These are phyloP conservation scores for Daldinia concentrica DNA, from an alignment of 495 filamentous ascomycete species.

Conservation along the genomic window DNA sequence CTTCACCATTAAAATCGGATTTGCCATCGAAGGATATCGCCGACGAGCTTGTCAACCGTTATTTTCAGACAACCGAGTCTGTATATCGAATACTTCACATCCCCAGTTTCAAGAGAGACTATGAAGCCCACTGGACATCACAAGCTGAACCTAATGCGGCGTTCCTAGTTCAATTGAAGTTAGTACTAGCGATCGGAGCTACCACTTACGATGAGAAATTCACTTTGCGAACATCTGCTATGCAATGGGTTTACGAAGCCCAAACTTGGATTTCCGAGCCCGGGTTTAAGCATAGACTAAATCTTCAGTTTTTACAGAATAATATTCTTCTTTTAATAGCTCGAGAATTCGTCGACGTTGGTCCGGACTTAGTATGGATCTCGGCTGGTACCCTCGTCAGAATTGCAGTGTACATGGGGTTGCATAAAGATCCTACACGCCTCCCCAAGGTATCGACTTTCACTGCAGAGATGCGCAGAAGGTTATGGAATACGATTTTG, in stretches of 20 bases:
- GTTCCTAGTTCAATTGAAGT: slow-evolving; percentile 68
- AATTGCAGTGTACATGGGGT: slow-evolving; percentile 67
- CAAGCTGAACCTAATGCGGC: slow-evolving; percentile 21
- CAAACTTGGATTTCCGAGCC: slow-evolving; percentile 69
- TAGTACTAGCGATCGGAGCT: slow-evolving; percentile 70
- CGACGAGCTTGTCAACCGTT: slow-evolving; percentile 60
- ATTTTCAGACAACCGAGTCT: slow-evolving; percentile 61
- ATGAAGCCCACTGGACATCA: slow-evolving; percentile 54
- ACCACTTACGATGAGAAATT: slow-evolving; percentile 62
- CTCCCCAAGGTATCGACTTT: slow-evolving; percentile 56
- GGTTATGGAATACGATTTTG: slow-evolving; percentile 73
- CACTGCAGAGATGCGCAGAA: slow-evolving; percentile 70
- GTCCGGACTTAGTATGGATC: slow-evolving; percentile 67
- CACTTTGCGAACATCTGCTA: slow-evolving; percentile 59
- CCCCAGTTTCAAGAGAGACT: slow-evolving; percentile 62
- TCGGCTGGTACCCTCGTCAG: slow-evolving; percentile 65
- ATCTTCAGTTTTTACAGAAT: slow-evolving; percentile 64
- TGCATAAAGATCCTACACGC: slow-evolving; percentile 65
- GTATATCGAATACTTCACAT: slow-evolving; percentile 64
- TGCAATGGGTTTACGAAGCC: slow-evolving; percentile 71
- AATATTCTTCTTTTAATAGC: slow-evolving; percentile 70
- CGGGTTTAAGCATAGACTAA: slow-evolving; percentile 61
- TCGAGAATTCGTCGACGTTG: slow-evolving; percentile 63
- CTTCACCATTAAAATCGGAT: slow-evolving; percentile 43
- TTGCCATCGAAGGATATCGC: slow-evolving; percentile 60